Conservation (phyloP, 179 eudicot species). For the Pouteria campechiana region DNA sequence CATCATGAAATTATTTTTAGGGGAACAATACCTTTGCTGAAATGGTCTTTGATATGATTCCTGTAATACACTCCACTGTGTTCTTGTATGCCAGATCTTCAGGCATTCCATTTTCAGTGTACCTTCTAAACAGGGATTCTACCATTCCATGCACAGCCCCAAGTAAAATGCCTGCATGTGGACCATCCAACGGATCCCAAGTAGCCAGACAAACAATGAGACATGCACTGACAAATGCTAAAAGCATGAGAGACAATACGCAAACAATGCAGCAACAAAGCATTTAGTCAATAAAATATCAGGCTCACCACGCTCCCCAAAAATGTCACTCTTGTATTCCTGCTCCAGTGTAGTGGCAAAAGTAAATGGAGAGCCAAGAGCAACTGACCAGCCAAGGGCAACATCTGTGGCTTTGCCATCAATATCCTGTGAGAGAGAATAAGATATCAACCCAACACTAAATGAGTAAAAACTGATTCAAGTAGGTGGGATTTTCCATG, state of each 20-base stretch:
- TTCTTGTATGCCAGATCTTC: slow-evolving; percentile 93
- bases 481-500: too few species aligned
- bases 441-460: too few species aligned
- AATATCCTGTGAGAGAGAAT: slow-evolving; percentile 50
- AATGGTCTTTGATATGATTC: slow-evolving; percentile 77
- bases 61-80: slow-evolving; percentile 93
- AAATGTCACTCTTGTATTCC: slow-evolving; percentile 97
- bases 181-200: too few species aligned
- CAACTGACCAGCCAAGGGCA: slow-evolving; percentile 98
- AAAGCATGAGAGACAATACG: not conserved
- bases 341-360: slow-evolving; percentile 97
- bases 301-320: slow-evolving; percentile 82
- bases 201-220: too few species aligned
- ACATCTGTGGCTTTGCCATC: slow-evolving; percentile 98
- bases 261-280: not conserved
- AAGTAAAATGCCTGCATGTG: slow-evolving; percentile 86
- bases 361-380: slow-evolving; percentile 95
- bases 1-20: too few species aligned
- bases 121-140: slow-evolving; percentile 87
- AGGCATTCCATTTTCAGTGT: slow-evolving; percentile 77
- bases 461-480: too few species aligned
- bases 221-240: too few species aligned
- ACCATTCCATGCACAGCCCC: slow-evolving; percentile 99
- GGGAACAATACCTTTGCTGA: slow-evolving; percentile 66
- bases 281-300: slow-evolving; percentile 1